Base-by-base conservation (phyloP, 2,329 filamentous ascomycete species). In the Xylaria sp. region DNA sequence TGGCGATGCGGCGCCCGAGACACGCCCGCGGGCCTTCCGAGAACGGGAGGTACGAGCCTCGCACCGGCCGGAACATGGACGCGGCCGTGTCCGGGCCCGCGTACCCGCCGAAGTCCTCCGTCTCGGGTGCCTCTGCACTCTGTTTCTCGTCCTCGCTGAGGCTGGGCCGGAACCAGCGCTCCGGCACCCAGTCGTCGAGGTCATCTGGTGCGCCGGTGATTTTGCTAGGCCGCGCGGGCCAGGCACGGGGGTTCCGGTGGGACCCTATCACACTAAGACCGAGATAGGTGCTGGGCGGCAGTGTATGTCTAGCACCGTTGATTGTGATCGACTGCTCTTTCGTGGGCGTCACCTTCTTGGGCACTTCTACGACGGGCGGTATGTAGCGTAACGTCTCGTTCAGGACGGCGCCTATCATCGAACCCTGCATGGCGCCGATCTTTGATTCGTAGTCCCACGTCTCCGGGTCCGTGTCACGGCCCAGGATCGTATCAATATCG, bases 301-400 rank as follows among this genome's bases (percentile, higher is more conserved):
- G 68, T 28, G 73, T 55, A 67, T 74, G 68, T 61, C 65, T 72
- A 5, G 69, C 68, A n/a, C 90, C 91, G 62, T 88, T 83, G 52
- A 92, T 78, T 2, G 79, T 84, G 51, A 95, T 77, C 23, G 83
- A 77, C 80, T 94, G 90, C 61, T 86, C 85, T 25, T 82, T 76
- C 1, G 77, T 75, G 2, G 81, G 78, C 2, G 80, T 76, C 4
- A 88, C 86, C 62, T 84, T 86, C 81, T 96, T 96, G 34, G 92
- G 92, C 32, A 96, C 90, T 62, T 87, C 87, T 52, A 89, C 82
- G 20, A 93, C 90, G 0, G 93, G 89, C 1, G 92, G 92, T 68
- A 93, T 84, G 51, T 94, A 76, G 12, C 93, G 89, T 63, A 96
- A 84, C 46, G 91, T 90, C 82, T 96, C 93, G 76, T 94, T 92